These are phyloP conservation scores for Diaporthe vaccinii DNA, from an alignment of 2,329 filamentous ascomycete genomes.

Conservation along the genomic window DNA sequence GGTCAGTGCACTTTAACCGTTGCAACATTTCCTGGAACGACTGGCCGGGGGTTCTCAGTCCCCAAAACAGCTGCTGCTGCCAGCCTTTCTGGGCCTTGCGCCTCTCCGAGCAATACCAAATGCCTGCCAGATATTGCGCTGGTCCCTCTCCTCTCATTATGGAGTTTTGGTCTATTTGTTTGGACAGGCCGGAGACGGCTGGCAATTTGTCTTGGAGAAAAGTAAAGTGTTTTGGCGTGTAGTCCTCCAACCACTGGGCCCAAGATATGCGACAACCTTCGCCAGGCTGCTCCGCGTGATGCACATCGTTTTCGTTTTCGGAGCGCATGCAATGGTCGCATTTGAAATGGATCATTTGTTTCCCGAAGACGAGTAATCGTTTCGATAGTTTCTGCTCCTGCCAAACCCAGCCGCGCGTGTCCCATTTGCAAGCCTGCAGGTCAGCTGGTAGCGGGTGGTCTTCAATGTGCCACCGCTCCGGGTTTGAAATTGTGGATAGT, in stretches of 20 bases:
- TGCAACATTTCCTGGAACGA: not conserved
- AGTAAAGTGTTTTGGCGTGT: not conserved
- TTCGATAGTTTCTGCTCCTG: not conserved
- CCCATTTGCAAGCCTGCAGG: not conserved
- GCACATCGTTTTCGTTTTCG: not conserved
- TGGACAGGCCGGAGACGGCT: not conserved
- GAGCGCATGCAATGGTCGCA: not conserved
- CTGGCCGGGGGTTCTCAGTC: rapidly evolving
- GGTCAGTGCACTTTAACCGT: not conserved
- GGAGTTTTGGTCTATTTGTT: not conserved
- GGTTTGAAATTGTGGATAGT: not conserved
- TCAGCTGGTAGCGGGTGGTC: not conserved
- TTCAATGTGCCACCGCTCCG: too few species aligned
- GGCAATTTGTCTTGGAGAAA: not conserved
- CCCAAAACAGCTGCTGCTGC: not conserved
- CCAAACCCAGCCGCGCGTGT: not conserved
- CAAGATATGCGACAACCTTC: not conserved
- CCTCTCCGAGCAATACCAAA: not conserved
- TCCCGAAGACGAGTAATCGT: not conserved
- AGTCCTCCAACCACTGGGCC: not conserved
- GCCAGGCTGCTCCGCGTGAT: not conserved
- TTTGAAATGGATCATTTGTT: not conserved
- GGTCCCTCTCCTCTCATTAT: not conserved
- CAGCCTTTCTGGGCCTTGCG: not conserved
- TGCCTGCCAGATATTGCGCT: not conserved